A percentile compares a stretch with the other conserved stretches of the same genome.
Conservation (phyloP, 805 yeast species). For the Barnettozyma salicaria region DNA sequence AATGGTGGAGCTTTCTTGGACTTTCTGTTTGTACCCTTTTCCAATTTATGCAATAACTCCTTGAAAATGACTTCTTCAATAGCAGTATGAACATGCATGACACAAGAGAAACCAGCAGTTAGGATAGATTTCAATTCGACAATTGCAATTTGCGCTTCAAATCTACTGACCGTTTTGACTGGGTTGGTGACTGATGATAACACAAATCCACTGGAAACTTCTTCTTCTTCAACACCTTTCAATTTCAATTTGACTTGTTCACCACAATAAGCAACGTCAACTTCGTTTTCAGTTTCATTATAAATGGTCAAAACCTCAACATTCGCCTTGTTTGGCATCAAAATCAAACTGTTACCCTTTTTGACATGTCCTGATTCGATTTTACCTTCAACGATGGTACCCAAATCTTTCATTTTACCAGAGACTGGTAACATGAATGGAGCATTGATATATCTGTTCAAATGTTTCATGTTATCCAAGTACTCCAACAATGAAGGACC, state of each 20-base stretch:
- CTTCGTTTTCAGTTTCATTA: constrained; percentile 95
- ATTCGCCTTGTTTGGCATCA: constrained; percentile 87
- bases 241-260: constrained; percentile 93
- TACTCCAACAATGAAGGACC: constrained; percentile 92
- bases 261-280: constrained; percentile 85
- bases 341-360: constrained; percentile 64
- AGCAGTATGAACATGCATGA: constrained; percentile 98
- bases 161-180: constrained; percentile 81
- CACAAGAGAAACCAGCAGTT: constrained; percentile 95
- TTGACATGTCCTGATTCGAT: constrained; percentile 92
- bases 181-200: constrained; percentile 83
- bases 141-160: constrained; percentile 95
- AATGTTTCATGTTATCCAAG: constrained; percentile 74
- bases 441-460: constrained; percentile 82
- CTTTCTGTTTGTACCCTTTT: constrained; percentile 94
- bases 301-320: constrained; percentile 85
- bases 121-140: constrained; percentile 93
- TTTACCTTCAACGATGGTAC: constrained; percentile 97
- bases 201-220: constrained; percentile 85
- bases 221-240: constrained; percentile 97
- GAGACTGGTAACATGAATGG: constrained; percentile 97
- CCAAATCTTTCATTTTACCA: constrained; percentile 93
- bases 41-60: constrained; percentile 83
- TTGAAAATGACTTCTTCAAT: constrained; percentile 88
- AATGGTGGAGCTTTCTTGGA: constrained; percentile 97